phyloP scores from a whole-genome alignment of 2,329 filamentous ascomycete genomes.

The Talaromyces marneffei region DNA sequence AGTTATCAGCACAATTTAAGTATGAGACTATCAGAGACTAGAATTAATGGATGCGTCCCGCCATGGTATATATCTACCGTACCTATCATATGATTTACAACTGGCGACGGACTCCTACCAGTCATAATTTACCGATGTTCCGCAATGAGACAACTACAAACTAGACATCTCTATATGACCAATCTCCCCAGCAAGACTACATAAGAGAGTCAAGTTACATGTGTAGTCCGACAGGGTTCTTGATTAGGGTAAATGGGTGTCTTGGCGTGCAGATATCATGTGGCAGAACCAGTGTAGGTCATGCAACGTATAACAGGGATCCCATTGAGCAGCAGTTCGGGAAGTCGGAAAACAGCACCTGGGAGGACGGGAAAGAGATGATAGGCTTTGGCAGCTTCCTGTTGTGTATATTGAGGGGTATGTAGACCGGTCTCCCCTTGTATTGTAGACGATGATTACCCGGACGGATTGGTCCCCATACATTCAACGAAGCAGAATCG shows the following conservation, averaged over 20 bases:
- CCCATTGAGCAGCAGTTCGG: not conserved
- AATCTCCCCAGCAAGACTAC: not conserved
- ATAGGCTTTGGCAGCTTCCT: no score
- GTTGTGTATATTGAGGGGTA: not conserved
- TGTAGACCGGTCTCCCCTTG: no score
- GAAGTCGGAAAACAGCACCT: not conserved
- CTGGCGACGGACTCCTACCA: not conserved
- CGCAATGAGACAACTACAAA: not conserved
- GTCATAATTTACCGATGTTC: not conserved
- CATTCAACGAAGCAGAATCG: no score
- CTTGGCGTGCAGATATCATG: conserved; percentile 9
- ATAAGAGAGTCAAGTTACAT: not conserved
- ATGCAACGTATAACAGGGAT: conserved; percentile 1
- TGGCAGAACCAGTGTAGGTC: not conserved
- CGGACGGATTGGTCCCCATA: no score
- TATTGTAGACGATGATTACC: no score
- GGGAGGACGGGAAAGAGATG: no score
- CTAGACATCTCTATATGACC: not conserved
- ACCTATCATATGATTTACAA: not conserved
- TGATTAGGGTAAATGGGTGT: not conserved
- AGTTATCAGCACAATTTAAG: not conserved
- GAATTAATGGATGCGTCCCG: not conserved
- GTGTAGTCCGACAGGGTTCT: not conserved
- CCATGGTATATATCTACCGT: not conserved
- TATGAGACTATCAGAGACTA: not conserved